A percentile compares a stretch with the other conserved stretches of the same genome.
Evolutionary conservation across 495 filamentous ascomycete species (phyloP).

Genomic region (Trichoderma gamsii): DNA sequence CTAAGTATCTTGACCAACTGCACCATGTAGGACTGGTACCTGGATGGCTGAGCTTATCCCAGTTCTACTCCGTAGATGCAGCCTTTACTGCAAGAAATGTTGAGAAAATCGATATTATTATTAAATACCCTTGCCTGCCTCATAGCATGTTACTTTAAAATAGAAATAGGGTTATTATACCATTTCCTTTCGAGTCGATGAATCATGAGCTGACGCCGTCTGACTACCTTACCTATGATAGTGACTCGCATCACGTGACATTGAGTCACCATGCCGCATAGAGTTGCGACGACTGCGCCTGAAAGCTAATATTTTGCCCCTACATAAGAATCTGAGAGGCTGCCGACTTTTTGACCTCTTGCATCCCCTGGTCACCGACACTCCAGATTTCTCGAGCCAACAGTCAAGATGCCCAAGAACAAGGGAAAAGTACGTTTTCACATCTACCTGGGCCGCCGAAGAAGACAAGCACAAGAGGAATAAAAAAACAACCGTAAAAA

Average conservation of each 20-base stretch:
- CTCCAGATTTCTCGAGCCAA: conserved; percentile 11
- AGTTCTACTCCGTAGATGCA: no score
- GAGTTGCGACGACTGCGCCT: neutral
- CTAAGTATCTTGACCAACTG: no score
- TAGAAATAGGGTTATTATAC: no score
- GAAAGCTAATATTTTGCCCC: neutral
- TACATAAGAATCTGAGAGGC: conserved; percentile 1
- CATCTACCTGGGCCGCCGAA: conserved; percentile 26
- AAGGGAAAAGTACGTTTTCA: conserved; percentile 80
- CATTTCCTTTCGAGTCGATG: no score
- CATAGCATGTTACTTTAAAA: no score
- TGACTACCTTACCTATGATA: neutral
- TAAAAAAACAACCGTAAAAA: neutral
- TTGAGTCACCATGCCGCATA: conserved; percentile 3
- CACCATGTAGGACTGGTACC: no score
- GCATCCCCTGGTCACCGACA: conserved; percentile 6
- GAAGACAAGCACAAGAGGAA: conserved; percentile 28
- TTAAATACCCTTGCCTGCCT: no score
- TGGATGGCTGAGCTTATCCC: no score
- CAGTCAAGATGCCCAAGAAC: conserved; percentile 83
- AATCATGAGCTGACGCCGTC: no score
- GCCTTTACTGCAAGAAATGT: no score
- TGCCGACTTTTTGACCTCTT: conserved; percentile 8
- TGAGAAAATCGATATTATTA: no score
- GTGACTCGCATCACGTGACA: conserved; percentile 8